Evolutionary conservation across 2,329 filamentous ascomycete species (phyloP).

Genomic region (Ambrosiella beaveri): DNA sequence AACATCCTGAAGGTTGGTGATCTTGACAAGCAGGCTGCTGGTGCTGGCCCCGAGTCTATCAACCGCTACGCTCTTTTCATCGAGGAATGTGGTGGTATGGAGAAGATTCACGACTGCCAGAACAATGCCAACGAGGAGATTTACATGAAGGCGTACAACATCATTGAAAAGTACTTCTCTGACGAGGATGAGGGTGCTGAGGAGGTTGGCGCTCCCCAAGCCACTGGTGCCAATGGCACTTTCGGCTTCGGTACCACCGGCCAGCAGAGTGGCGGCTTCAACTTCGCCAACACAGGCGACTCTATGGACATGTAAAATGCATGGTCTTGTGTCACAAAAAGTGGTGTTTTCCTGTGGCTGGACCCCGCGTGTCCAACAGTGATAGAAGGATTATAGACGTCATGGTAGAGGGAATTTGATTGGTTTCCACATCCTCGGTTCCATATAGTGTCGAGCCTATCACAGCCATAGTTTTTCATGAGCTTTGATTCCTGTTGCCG

Average conservation of each 20-base stretch:
- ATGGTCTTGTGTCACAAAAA: slow-evolving; percentile 2
- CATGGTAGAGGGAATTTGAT: neutral
- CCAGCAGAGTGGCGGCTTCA: slow-evolving; percentile 68
- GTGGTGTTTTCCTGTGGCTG: neutral
- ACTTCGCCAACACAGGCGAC: slow-evolving; percentile 62
- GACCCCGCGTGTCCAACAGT: neutral
- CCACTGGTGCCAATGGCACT: slow-evolving; percentile 49
- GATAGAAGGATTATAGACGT: neutral
- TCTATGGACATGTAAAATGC: slow-evolving; percentile 47
- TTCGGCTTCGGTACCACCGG: slow-evolving; percentile 63
- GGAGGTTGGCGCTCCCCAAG: slow-evolving; percentile 51
- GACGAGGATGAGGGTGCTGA: slow-evolving; percentile 92
- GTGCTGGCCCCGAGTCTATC: slow-evolving; percentile 58
- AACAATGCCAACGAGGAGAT: slow-evolving; percentile 99
- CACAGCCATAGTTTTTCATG: no score
- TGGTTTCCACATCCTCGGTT: no score
- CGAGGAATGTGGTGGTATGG: slow-evolving; percentile 97
- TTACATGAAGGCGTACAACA: slow-evolving; percentile 99
- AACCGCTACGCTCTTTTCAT: slow-evolving; percentile 98
- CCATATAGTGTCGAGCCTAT: no score
- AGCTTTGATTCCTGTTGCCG: neutral
- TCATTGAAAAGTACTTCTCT: slow-evolving; percentile 99
- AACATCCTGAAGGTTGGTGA: slow-evolving; percentile 99
- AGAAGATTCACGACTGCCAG: slow-evolving; percentile 99
- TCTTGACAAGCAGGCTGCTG: slow-evolving; percentile 84